These are phyloP conservation scores for Monosporascus sp. DNA, from an alignment of 2,329 filamentous ascomycete species.

Conservation along the genomic window DNA sequence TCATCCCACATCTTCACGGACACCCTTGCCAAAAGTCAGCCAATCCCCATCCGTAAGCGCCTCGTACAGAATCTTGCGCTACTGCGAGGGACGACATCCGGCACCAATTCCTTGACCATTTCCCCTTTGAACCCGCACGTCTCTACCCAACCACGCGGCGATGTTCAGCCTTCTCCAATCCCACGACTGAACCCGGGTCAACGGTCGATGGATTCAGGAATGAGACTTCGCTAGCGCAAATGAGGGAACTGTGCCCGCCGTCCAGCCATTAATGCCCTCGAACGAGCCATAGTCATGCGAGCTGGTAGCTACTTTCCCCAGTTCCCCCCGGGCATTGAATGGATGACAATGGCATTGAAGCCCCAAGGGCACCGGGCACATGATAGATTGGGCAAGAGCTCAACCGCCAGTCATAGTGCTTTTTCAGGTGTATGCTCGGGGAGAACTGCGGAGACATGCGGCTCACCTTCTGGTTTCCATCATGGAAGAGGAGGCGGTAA, in stretches of 20 bases:
- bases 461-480: not conserved
- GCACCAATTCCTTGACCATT: conserved; percentile 18
- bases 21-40: conserved; percentile 22
- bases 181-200: not conserved
- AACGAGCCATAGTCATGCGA: conserved; percentile 5
- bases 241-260: conserved; percentile 3
- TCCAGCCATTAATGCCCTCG: conserved; percentile 8
- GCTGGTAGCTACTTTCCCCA: conserved; percentile 12
- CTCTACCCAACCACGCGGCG: conserved; percentile 26
- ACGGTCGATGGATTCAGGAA: conserved; percentile 8
- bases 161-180: conserved; percentile 14
- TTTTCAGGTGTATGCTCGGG: not conserved
- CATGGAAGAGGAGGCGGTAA: not conserved
- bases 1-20: conserved; percentile 16
- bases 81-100: conserved; percentile 29
- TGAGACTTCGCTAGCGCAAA: conserved; percentile 1
- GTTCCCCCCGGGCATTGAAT: conserved; percentile 5
- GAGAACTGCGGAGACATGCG: not conserved
- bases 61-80: conserved; percentile 27
- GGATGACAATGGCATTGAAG: not conserved
- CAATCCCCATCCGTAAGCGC: conserved; percentile 31
- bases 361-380: not conserved
- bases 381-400: not conserved
- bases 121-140: conserved; percentile 18
- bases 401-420: not conserved